These are phyloP conservation scores for Boletus speciosus DNA, from an alignment of 768 basidiomycete genomes.

Conservation along the genomic window DNA sequence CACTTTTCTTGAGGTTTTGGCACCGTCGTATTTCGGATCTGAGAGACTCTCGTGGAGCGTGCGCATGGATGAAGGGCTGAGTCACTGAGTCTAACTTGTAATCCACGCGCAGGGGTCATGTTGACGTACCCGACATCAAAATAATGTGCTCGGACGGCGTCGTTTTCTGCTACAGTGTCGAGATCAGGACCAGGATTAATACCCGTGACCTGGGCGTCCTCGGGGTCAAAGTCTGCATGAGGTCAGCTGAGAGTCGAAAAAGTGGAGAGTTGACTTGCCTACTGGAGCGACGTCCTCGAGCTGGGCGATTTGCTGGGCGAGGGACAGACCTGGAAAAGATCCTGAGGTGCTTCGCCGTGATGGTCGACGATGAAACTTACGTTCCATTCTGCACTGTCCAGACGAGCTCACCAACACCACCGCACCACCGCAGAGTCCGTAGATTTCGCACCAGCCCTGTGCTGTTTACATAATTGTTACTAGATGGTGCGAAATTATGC, in stretches of 20 bases:
- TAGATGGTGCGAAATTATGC: slow-evolving; percentile 16
- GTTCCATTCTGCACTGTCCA: slow-evolving; percentile 20
- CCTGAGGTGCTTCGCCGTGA: slow-evolving; percentile 6
- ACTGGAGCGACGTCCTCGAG: slow-evolving; percentile 68
- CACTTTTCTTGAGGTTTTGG: slow-evolving; percentile 58
- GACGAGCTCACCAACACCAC: background rate
- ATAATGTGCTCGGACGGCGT: slow-evolving; percentile 69
- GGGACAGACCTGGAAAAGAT: slow-evolving; percentile 43
- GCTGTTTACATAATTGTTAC: slow-evolving; percentile 34
- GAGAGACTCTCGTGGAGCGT: slow-evolving; percentile 60
- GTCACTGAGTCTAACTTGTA: slow-evolving; percentile 2
- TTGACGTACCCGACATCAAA: slow-evolving; percentile 69
- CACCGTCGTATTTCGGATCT: slow-evolving; percentile 78
- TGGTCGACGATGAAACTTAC: slow-evolving; percentile 18
- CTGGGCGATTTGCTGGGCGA: slow-evolving; percentile 79
- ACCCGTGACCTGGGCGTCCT: slow-evolving; percentile 51
- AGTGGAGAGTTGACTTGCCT: slow-evolving; percentile 43
- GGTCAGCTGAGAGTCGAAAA: slow-evolving; percentile 8
- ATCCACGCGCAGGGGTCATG: slow-evolving; percentile 20
- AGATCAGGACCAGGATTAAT: slow-evolving; percentile 37
- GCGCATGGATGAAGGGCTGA: slow-evolving; percentile 67
- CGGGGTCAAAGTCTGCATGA: slow-evolving; percentile 67
- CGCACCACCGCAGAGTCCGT: background rate
- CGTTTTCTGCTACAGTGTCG: slow-evolving; percentile 29
- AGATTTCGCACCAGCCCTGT: slow-evolving; percentile 7